Conservation (phyloP, 2,329 filamentous ascomycete species). For the Pseudogymnoascus sp. region DNA sequence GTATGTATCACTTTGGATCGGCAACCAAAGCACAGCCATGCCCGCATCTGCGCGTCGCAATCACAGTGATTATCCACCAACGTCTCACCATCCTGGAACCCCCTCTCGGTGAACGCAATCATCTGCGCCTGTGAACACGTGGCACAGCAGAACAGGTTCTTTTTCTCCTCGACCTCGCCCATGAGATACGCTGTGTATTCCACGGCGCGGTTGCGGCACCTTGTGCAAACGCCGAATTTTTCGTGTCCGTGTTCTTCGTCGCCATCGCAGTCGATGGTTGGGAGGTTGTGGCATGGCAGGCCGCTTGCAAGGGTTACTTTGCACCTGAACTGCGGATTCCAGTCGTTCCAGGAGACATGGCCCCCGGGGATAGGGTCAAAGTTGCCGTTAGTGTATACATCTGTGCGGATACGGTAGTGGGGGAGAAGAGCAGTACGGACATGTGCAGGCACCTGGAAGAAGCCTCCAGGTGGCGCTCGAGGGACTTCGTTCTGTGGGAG, state of each 20-base stretch:
- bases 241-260: neutral
- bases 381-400: neutral
- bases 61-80: neutral
- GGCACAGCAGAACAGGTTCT: neutral
- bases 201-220: neutral
- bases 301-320: neutral
- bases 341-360: neutral
- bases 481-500: neutral
- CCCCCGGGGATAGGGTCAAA: neutral
- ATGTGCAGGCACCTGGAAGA: neutral
- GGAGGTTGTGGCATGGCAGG: neutral
- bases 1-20: neutral
- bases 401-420: neutral
- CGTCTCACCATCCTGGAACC: neutral
- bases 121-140: neutral
- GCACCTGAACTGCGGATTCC: neutral
- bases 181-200: neutral
- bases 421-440: neutral
- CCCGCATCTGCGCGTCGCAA: neutral
- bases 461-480: neutral
- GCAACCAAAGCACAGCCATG: neutral
- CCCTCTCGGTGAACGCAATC: neutral
- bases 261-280: neutral
- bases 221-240: neutral
- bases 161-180: neutral